Evolutionary conservation across 2,329 filamentous ascomycete species (phyloP).

Genomic region (Exophiala sp.): DNA sequence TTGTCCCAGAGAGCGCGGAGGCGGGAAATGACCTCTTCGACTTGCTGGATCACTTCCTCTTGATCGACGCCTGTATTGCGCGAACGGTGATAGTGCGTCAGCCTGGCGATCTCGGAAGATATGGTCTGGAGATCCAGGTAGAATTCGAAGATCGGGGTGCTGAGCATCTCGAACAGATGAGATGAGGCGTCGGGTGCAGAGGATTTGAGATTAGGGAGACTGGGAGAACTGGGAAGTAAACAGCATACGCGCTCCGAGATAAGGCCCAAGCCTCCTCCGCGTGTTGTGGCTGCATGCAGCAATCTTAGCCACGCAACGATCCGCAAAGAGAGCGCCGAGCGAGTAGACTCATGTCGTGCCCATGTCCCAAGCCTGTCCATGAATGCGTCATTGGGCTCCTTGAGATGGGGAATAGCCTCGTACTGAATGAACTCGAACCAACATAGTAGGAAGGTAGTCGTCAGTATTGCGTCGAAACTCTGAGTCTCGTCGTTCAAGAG

Average conservation of each 20-base stretch:
- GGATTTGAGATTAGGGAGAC: not conserved
- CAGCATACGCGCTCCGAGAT: not conserved
- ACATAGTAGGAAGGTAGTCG: not conserved
- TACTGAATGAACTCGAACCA: not conserved
- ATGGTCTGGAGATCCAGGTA: not conserved
- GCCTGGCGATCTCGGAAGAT: not conserved
- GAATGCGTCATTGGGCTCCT: not conserved
- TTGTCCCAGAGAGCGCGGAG: constrained; percentile 1
- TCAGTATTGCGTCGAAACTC: not conserved
- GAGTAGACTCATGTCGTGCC: not conserved
- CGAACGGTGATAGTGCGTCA: constrained; percentile 1
- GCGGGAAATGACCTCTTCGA: not conserved
- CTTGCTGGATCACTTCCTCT: constrained; percentile 2
- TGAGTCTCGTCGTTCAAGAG: not conserved
- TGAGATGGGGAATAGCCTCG: not conserved
- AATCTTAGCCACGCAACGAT: not conserved
- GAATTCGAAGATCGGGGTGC: not conserved
- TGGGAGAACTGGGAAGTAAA: not conserved
- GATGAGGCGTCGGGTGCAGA: not conserved
- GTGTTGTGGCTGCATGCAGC: not conserved
- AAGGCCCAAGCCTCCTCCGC: not conserved
- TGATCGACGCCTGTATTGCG: constrained; percentile 1
- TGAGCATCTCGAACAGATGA: not conserved
- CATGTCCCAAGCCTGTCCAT: not conserved
- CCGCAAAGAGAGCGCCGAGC: not conserved